These are phyloP conservation scores for Phanerochaete sordida DNA, from an alignment of 768 basidiomycete species.

Conservation along the genomic window DNA sequence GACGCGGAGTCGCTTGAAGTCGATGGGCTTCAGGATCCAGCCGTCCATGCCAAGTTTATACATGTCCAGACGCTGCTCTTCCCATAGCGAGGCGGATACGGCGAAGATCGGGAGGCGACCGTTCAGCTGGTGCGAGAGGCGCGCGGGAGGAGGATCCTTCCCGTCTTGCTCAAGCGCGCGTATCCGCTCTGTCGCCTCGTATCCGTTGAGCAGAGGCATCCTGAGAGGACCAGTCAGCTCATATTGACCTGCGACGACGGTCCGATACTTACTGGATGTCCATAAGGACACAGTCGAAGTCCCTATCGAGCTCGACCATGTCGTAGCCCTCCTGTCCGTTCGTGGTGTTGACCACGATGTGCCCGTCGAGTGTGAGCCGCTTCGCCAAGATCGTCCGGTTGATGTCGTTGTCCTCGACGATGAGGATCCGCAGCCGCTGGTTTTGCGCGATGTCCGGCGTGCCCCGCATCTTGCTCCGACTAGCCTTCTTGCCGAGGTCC, in stretches of 20 bases:
- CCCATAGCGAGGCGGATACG: slow-evolving; percentile 70
- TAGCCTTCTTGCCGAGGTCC: slow-evolving; percentile 1
- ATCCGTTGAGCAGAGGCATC: slow-evolving; percentile 80
- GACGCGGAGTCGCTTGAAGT: slow-evolving; percentile 61
- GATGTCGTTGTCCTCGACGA: slow-evolving; percentile 77
- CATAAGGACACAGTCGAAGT: slow-evolving; percentile 78
- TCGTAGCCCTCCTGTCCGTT: slow-evolving; percentile 79
- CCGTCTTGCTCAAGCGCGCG: slow-evolving; percentile 50
- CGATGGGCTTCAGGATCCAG: slow-evolving; percentile 82
- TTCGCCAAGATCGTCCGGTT: slow-evolving; percentile 71
- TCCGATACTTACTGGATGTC: slow-evolving; percentile 76
- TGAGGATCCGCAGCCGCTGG: slow-evolving; percentile 44
- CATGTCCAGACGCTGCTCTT: slow-evolving; percentile 53
- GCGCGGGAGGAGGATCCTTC: slow-evolving; percentile 14
- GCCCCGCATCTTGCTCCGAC: not conserved
- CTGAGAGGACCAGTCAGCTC: slow-evolving; percentile 29
- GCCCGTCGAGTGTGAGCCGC: slow-evolving; percentile 61
- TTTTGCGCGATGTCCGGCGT: slow-evolving; percentile 1
- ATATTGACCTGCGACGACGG: not conserved
- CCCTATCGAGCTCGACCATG: slow-evolving; percentile 48
- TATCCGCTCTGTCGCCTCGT: slow-evolving; percentile 64
- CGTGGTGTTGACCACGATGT: slow-evolving; percentile 58
- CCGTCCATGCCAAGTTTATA: slow-evolving; percentile 63
- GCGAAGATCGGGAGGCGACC: slow-evolving; percentile 78
- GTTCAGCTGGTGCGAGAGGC: slow-evolving; percentile 47